These are phyloP conservation scores for Saccharomyces paradoxus DNA, from an alignment of 805 yeast genomes.

Conservation along the genomic window DNA sequence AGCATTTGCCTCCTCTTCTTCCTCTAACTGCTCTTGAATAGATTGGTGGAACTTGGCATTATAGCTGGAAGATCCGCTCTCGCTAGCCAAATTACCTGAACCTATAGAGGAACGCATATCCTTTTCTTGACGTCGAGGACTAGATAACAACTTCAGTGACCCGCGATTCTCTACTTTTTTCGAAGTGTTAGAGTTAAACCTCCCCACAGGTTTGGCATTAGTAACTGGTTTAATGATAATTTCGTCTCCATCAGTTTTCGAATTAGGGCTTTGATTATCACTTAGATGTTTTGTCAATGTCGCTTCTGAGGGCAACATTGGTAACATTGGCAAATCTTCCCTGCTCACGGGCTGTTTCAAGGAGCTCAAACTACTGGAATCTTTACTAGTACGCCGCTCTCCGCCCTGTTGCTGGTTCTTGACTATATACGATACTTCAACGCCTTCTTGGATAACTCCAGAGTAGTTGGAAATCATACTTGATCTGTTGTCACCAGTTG, in stretches of 20 bases:
- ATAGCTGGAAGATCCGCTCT: conserved; percentile 17
- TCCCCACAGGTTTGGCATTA: conserved; percentile 19
- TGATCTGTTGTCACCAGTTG: conserved; percentile 7
- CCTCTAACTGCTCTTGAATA: background rate
- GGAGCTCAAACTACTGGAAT: background rate
- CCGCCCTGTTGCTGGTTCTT: conserved; percentile 3
- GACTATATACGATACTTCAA: conserved; percentile 25
- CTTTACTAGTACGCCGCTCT: background rate
- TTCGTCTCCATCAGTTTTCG: conserved; percentile 5
- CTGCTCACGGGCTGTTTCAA: background rate
- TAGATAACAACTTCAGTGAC: conserved; percentile 11
- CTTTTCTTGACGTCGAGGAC: conserved; percentile 3
- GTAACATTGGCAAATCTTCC: conserved; percentile 7
- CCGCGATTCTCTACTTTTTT: conserved; percentile 1
- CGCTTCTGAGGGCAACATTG: conserved; percentile 12
- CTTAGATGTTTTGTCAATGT: conserved; percentile 1
- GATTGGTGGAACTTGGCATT: conserved; percentile 1
- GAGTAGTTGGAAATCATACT: conserved; percentile 28
- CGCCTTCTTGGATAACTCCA: conserved; percentile 29
- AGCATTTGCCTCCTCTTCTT: background rate
- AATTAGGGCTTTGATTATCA: background rate
- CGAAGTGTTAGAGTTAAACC: conserved; percentile 9
- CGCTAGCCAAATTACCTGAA: conserved; percentile 15
- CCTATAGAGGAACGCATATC: conserved; percentile 12
- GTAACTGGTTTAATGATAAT: conserved; percentile 13